phyloP scores from a whole-genome alignment of 2,329 filamentous ascomycete genomes.

The Colletotrichum sublineola region DNA sequence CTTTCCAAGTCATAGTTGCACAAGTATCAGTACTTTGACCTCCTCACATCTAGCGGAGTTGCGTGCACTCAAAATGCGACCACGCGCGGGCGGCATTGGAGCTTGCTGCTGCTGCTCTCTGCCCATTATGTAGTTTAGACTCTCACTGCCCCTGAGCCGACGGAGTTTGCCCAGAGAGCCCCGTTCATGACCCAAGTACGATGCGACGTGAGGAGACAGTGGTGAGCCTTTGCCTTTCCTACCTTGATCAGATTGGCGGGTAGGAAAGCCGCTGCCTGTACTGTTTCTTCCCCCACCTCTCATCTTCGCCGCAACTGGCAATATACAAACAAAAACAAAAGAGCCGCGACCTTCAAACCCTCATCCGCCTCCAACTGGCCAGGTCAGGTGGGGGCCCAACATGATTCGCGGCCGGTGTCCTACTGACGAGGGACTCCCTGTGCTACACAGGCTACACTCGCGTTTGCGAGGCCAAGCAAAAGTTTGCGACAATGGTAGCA shows the following conservation, averaged over 20 bases:
- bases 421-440: constrained; percentile 34
- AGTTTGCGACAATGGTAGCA: constrained; percentile 34
- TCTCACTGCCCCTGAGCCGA: constrained; percentile 20
- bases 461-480: constrained; percentile 29
- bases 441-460: constrained; percentile 3
- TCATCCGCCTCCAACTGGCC: constrained; percentile 21
- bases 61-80: constrained; percentile 32
- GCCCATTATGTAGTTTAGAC: not conserved
- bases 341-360: constrained; percentile 15
- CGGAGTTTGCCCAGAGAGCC: constrained; percentile 17
- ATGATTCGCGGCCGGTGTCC: constrained; percentile 33
- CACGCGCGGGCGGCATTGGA: constrained; percentile 23
- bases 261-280: constrained; percentile 8
- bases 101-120: not conserved
- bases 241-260: constrained; percentile 17
- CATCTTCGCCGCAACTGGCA: constrained; percentile 20
- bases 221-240: constrained; percentile 2
- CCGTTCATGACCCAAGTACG: constrained; percentile 22
- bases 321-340: constrained; percentile 38
- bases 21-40: constrained; percentile 38
- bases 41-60: constrained; percentile 9
- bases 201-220: constrained; percentile 16
- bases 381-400: constrained; percentile 12
- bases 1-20: constrained; percentile 26
- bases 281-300: constrained; percentile 7